These are phyloP conservation scores for Purpureocillium lavendulum DNA, from an alignment of 2,329 filamentous ascomycete species.

Conservation along the genomic window DNA sequence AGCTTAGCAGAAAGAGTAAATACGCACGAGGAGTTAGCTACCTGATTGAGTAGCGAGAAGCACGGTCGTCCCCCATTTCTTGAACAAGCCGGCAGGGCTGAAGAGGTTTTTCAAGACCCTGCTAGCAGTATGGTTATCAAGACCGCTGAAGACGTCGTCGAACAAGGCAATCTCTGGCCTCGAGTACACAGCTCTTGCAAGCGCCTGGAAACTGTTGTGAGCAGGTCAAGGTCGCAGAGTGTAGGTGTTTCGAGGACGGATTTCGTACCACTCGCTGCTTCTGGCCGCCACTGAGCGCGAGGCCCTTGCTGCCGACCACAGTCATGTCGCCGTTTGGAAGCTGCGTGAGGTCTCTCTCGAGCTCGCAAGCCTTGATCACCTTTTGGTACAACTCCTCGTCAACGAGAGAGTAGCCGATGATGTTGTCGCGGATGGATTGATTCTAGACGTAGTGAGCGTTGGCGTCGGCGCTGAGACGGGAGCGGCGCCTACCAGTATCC, in stretches of 20 bases:
- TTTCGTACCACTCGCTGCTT: constrained; percentile 30
- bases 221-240: neutral
- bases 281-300: constrained; percentile 38
- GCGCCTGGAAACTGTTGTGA: constrained; percentile 14
- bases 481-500: constrained; percentile 18
- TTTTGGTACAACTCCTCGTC: constrained; percentile 14
- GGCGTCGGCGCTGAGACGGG: too few species aligned
- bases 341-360: constrained; percentile 22
- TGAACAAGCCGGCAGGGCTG: too few species aligned
- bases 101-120: too few species aligned
- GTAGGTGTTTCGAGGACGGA: too few species aligned
- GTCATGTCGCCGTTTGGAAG: constrained; percentile 28
- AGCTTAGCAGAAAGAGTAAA: too few species aligned
- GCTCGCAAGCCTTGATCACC: constrained; percentile 19
- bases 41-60: constrained; percentile 27
- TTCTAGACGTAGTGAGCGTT: too few species aligned
- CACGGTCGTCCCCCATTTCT: constrained; percentile 21
- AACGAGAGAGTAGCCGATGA: constrained; percentile 19
- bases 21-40: too few species aligned
- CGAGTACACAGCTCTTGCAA: constrained; percentile 30
- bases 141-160: constrained; percentile 29
- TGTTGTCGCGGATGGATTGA: constrained; percentile 24
- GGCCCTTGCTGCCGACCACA: constrained; percentile 33
- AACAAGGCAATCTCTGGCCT: constrained; percentile 21
- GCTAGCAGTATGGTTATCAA: constrained; percentile 25